phyloP scores from a whole-genome alignment of 331 rosid genomes.

The Quercus lobata region DNA sequence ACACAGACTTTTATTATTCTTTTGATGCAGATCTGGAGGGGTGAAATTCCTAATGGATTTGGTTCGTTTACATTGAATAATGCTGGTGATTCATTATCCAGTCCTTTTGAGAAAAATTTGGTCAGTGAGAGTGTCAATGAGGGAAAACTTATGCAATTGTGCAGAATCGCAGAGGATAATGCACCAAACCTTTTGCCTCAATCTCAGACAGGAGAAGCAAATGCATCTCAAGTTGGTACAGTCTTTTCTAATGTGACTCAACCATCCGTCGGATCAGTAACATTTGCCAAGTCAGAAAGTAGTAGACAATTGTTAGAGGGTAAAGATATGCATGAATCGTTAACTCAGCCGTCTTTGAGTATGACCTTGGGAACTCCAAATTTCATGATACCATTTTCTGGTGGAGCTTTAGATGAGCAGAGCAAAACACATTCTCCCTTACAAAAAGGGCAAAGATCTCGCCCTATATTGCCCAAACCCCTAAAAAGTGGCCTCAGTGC shows the following conservation, averaged over 20 bases:
- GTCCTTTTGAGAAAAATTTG: conserved; percentile 39
- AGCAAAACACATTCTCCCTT: conserved; percentile 52
- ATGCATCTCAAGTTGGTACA: conserved; percentile 44
- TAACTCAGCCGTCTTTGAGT: conserved; percentile 56
- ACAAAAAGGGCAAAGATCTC: conserved; percentile 65
- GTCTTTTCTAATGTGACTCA: conserved; percentile 47
- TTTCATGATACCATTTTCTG: conserved; percentile 44
- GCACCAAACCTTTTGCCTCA: conserved; percentile 48
- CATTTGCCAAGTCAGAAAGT: conserved; percentile 53
- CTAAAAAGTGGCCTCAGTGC: conserved; percentile 37
- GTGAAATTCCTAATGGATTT: conserved; percentile 45
- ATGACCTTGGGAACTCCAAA: conserved; percentile 72
- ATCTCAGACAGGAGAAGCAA: conserved; percentile 39
- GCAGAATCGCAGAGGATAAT: conserved; percentile 79
- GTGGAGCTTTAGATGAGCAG: conserved; percentile 51
- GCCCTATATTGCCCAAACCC: conserved; percentile 70
- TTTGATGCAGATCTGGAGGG: conserved; percentile 46
- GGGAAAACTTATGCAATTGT: conserved; percentile 82
- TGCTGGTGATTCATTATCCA: conserved; percentile 42
- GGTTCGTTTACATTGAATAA: conserved; percentile 37
- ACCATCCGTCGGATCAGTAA: conserved; percentile 51
- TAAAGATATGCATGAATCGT: conserved; percentile 43
- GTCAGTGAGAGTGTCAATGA: conserved; percentile 47
- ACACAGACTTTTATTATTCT: conserved; percentile 13
- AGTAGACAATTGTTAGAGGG: conserved; percentile 48